Conservation (phyloP, 2,329 filamentous ascomycete genomes). For the Colletotrichum shisoi region DNA sequence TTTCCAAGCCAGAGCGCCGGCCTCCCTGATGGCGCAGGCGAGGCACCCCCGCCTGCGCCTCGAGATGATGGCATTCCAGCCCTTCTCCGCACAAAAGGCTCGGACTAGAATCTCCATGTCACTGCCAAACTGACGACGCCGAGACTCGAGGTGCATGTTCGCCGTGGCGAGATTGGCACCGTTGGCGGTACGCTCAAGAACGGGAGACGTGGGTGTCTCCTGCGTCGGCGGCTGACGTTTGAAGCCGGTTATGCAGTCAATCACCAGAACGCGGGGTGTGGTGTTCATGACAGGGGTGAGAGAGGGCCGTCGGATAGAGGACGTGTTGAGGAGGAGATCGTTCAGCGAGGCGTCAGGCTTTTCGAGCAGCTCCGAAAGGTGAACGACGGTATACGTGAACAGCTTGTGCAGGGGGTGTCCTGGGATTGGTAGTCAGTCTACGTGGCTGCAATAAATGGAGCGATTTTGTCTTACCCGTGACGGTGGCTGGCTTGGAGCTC, state of each 20-base stretch:
- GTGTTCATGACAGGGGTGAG: slow-evolving; percentile 45
- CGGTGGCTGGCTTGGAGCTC: slow-evolving; percentile 56
- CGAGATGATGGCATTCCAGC: slow-evolving; percentile 77
- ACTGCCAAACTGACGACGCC: slow-evolving; percentile 66
- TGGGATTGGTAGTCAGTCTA: slow-evolving; percentile 42
- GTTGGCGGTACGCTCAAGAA: slow-evolving; percentile 50
- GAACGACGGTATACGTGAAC: slow-evolving; percentile 67
- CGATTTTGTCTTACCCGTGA: slow-evolving; percentile 52
- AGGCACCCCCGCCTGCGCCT: slow-evolving; percentile 73
- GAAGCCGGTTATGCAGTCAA: slow-evolving; percentile 69
- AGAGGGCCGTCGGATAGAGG: slow-evolving; percentile 46
- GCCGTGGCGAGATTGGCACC: slow-evolving; percentile 54
- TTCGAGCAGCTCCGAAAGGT: slow-evolving; percentile 64
- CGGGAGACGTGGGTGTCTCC: slow-evolving; percentile 60
- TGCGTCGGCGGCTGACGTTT: slow-evolving; percentile 52
- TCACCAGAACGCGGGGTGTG: slow-evolving; percentile 61
- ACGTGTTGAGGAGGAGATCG: slow-evolving; percentile 55
- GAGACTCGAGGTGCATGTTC: slow-evolving; percentile 65
- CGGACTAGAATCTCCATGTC: slow-evolving; percentile 75
- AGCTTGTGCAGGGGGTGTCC: slow-evolving; percentile 71
- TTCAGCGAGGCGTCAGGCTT: slow-evolving; percentile 57
- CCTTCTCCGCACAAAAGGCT: slow-evolving; percentile 76
- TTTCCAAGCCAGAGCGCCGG: slow-evolving; percentile 72
- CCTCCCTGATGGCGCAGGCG: slow-evolving; percentile 77
- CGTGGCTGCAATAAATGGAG: slow-evolving; percentile 36